Base-by-base conservation (phyloP, 768 basidiomycete genomes). In the Termitomyces sp. region DNA sequence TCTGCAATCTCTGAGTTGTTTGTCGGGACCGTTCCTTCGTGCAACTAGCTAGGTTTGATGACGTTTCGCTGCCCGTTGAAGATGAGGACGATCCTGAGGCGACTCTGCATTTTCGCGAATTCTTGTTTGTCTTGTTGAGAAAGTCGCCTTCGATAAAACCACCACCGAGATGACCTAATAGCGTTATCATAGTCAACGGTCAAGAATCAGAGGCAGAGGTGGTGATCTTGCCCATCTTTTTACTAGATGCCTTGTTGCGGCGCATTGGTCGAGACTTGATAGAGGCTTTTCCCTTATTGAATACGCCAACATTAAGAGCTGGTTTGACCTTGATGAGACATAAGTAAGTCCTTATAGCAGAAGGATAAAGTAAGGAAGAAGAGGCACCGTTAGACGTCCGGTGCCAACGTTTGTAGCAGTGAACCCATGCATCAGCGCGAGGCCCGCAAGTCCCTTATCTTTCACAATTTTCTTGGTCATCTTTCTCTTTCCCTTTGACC, bases 391-490 rank as follows among this genome's bases (percentile, higher is more conserved):
- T 11, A 89, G 64, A 40, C 87, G 78, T 55, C 79, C 76, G 52
- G 76, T 79, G 14, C 84, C 82, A 2, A 89, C 76, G 59, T 85
- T 87, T 5, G 77, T 79, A 0, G 86, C 80, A 16, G 76, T 69
- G 64, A 88, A 86, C 0, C 84, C 84, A 59, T 87, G 83, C 82
- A 89, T 83, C 27, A 89, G 72, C 0, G 85, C 84, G 34, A 87
- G 72, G 4, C 78, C 82, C 1, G 78, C 69, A 9, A 79, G 73
- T 10, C 74, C 55, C 44, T 70, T 78, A n/a, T 67, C 70, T 52
- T 68, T 71, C 41, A 64, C 56, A 32, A 61, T 67, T 52, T 66
- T 66, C 46, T 43, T 65, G 40, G 59, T 64, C 45, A 40, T 67
- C 32, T 52, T 10, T 67, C 71, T 66, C 43, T 50, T 65, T 52